These are phyloP conservation scores for Lichina pygmaea DNA, from an alignment of 495 filamentous ascomycete species.

Conservation along the genomic window DNA sequence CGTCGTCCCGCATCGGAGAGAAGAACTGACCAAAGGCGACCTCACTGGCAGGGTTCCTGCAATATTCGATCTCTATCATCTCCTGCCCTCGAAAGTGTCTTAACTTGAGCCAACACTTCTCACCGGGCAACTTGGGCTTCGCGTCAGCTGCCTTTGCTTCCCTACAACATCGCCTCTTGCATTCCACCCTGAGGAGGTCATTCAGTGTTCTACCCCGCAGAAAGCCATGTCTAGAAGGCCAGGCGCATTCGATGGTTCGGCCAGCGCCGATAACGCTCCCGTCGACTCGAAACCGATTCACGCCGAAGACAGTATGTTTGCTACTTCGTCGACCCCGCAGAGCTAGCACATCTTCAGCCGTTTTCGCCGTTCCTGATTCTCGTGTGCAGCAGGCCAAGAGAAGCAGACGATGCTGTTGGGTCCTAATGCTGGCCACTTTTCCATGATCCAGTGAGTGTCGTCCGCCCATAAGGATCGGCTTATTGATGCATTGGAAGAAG, in stretches of 20 bases:
- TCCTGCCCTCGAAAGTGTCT: too few species aligned
- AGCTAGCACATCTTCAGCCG: background rate
- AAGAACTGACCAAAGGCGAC: too few species aligned
- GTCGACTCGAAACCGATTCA: background rate
- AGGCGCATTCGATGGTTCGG: conserved; percentile 7
- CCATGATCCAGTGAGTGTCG: conserved; percentile 31
- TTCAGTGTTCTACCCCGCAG: background rate
- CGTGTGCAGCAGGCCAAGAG: conserved; percentile 27
- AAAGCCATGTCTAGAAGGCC: conserved; percentile 10
- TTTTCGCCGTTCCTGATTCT: background rate
- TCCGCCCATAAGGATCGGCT: background rate
- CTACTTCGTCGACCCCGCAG: background rate
- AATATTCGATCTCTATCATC: too few species aligned
- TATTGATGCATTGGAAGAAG: background rate
- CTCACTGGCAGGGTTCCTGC: too few species aligned
- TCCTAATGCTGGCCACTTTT: conserved; percentile 52
- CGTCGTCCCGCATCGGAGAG: background rate
- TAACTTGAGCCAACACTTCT: too few species aligned
- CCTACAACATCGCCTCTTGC: too few species aligned
- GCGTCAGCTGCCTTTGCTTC: too few species aligned
- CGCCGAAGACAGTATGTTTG: conserved; percentile 1
- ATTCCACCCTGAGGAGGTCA: background rate
- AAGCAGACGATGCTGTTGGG: conserved; percentile 72
- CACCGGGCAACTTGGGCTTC: too few species aligned
- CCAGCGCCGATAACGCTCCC: background rate